These are phyloP conservation scores for Euphorbia pulcherrima DNA, from an alignment of 345 rosid species.

Conservation along the genomic window DNA sequence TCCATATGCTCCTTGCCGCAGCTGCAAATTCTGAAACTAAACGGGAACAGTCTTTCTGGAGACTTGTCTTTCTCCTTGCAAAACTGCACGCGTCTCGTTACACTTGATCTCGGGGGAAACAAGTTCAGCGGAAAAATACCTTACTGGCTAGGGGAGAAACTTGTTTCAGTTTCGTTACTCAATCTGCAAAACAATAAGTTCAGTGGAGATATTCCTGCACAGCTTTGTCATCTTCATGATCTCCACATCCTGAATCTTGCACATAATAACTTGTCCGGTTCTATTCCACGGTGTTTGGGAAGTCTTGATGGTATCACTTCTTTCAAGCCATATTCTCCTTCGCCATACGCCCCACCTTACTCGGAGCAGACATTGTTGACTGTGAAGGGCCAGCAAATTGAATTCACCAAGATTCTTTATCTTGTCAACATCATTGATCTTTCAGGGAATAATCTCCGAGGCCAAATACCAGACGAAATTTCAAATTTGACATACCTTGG, in stretches of 20 bases:
- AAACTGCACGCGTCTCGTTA: neutral
- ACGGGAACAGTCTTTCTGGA: constrained; percentile 14
- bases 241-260: constrained; percentile 12
- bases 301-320: neutral
- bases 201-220: neutral
- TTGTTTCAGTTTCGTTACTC: neutral
- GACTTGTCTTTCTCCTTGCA: constrained; percentile 2
- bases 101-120: constrained; percentile 1
- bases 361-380: neutral
- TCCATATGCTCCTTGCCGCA: constrained; percentile 2
- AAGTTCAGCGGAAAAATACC: neutral
- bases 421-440: neutral
- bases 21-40: constrained; percentile 9
- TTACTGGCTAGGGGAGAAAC: neutral
- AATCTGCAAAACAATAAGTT: constrained; percentile 12
- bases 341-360: neutral
- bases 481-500: neutral
- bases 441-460: neutral
- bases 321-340: neutral
- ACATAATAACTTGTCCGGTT: constrained; percentile 12
- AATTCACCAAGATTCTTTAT: neutral
- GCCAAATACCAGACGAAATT: constrained; percentile 2
- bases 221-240: neutral
- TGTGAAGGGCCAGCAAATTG: constrained; percentile 4
- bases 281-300: constrained; percentile 10